phyloP scores from a whole-genome alignment of 2,329 filamentous ascomycete genomes.

The Lecanosticta acicola region DNA sequence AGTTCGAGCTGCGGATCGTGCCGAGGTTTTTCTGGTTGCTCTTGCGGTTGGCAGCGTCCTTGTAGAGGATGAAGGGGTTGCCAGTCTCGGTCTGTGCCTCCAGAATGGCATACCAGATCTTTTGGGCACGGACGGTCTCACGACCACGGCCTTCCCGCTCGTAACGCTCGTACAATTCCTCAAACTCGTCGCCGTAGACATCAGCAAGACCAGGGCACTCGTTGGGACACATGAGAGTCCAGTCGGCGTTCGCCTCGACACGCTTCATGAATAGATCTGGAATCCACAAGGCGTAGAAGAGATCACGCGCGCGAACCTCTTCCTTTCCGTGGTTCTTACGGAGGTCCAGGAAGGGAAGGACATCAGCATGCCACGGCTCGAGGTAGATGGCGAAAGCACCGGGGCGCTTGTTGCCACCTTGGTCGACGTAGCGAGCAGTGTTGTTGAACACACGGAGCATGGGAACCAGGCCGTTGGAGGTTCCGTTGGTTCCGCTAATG shows the following conservation, averaged over 20 bases:
- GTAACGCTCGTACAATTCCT: slow-evolving; percentile 85
- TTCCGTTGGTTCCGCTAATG: slow-evolving; percentile 96
- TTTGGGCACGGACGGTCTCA: slow-evolving; percentile 91
- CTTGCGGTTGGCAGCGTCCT: slow-evolving; percentile 97
- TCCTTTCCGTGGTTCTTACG: slow-evolving; percentile 99
- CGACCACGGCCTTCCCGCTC: slow-evolving; percentile 83
- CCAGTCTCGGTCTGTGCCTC: slow-evolving; percentile 98
- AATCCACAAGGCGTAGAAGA: slow-evolving; percentile 98
- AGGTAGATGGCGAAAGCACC: slow-evolving; percentile 98
- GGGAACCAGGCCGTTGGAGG: slow-evolving; percentile 92
- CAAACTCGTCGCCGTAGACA: slow-evolving; percentile 95
- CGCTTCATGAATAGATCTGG: slow-evolving; percentile 99
- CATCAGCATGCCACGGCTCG: slow-evolving; percentile 97
- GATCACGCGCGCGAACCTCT: slow-evolving; percentile 89
- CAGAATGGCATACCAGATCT: slow-evolving; percentile 97
- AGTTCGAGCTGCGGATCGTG: slow-evolving; percentile 95
- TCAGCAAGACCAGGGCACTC: slow-evolving; percentile 93
- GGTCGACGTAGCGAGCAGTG: slow-evolving; percentile 96
- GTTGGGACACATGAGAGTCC: slow-evolving; percentile 97
- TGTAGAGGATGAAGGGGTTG: slow-evolving; percentile 99
- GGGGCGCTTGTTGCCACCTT: slow-evolving; percentile 98
- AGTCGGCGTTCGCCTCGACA: slow-evolving; percentile 91
- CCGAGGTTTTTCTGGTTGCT: slow-evolving; percentile 99
- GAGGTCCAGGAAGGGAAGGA: slow-evolving; percentile 95
- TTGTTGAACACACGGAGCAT: slow-evolving; percentile 99